A percentile compares a stretch with the other conserved stretches of the same genome.
These are phyloP conservation scores for Candida tropicalis DNA, from an alignment of 1,139 yeast genomes.

Conservation along the genomic window DNA sequence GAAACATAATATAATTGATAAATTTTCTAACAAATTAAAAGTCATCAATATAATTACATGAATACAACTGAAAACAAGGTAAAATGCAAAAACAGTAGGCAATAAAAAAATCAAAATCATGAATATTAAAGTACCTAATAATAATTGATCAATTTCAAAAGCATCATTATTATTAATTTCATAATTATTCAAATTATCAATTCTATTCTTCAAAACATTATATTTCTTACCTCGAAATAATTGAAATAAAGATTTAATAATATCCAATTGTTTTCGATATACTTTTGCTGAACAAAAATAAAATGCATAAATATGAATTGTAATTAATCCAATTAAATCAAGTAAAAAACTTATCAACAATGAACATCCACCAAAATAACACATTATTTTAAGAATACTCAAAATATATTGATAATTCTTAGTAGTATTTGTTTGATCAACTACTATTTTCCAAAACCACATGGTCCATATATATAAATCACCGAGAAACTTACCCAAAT, in stretches of 20 bases:
- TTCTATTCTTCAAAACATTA: constrained; percentile 79
- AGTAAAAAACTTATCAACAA: constrained; percentile 66
- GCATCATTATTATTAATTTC: constrained; percentile 45
- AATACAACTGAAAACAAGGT: constrained; percentile 67
- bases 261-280: constrained; percentile 72
- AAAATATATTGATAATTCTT: not conserved
- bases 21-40: constrained; percentile 59
- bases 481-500: constrained; percentile 82
- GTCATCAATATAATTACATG: constrained; percentile 54
- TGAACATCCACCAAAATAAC: constrained; percentile 65
- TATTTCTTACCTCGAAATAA: constrained; percentile 88
- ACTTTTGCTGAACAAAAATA: constrained; percentile 79
- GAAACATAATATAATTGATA: constrained; percentile 71
- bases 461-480: constrained; percentile 87
- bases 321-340: constrained; percentile 64
- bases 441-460: constrained; percentile 58
- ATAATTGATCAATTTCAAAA: constrained; percentile 82
- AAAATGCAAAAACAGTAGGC: constrained; percentile 89
- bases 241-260: constrained; percentile 75
- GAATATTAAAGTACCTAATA: constrained; percentile 86
- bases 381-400: constrained; percentile 23
- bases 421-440: not conserved
- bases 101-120: constrained; percentile 75
- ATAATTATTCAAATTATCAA: constrained; percentile 57
- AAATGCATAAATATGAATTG: constrained; percentile 75